phyloP scores from a whole-genome alignment of 495 filamentous ascomycete genomes.

The Hypoxylon lienhwacheense region DNA sequence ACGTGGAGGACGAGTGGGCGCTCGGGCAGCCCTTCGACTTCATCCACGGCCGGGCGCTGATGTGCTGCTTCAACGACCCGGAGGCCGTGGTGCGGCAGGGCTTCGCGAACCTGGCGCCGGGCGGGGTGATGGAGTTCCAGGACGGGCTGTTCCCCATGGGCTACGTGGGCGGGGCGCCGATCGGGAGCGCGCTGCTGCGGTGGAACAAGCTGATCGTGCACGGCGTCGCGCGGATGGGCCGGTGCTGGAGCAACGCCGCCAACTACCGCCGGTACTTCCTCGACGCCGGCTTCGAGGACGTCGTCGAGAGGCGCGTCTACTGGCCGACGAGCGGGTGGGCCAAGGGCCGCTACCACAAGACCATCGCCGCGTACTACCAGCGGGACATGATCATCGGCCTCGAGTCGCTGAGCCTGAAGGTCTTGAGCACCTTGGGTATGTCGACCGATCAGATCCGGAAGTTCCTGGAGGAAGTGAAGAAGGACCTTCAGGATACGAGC shows the following conservation, averaged over 20 bases:
- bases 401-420: slow-evolving; percentile 38
- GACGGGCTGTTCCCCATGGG: slow-evolving; percentile 43
- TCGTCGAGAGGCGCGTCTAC: slow-evolving; percentile 37
- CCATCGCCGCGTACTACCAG: slow-evolving; percentile 35
- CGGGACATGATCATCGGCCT: slow-evolving; percentile 34
- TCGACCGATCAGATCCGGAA: slow-evolving; percentile 21
- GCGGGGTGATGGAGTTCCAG: slow-evolving; percentile 55
- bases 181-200: slow-evolving; percentile 35
- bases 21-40: slow-evolving; percentile 55
- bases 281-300: slow-evolving; percentile 36
- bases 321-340: slow-evolving; percentile 42
- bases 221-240: slow-evolving; percentile 38
- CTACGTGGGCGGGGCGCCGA: slow-evolving; percentile 36
- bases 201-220: slow-evolving; percentile 43
- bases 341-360: slow-evolving; percentile 38
- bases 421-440: slow-evolving; percentile 35
- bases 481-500: slow-evolving; percentile 30
- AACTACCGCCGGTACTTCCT: slow-evolving; percentile 33
- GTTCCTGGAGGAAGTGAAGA: slow-evolving; percentile 37
- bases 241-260: slow-evolving; percentile 36
- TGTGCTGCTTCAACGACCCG: slow-evolving; percentile 55
- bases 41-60: slow-evolving; percentile 56
- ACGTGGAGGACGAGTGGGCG: slow-evolving; percentile 58
- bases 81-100: slow-evolving; percentile 47
- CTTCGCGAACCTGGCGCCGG: slow-evolving; percentile 51